phyloP scores from a whole-genome alignment of 352 stramenopile genomes.

The Pythium phragmitis region DNA sequence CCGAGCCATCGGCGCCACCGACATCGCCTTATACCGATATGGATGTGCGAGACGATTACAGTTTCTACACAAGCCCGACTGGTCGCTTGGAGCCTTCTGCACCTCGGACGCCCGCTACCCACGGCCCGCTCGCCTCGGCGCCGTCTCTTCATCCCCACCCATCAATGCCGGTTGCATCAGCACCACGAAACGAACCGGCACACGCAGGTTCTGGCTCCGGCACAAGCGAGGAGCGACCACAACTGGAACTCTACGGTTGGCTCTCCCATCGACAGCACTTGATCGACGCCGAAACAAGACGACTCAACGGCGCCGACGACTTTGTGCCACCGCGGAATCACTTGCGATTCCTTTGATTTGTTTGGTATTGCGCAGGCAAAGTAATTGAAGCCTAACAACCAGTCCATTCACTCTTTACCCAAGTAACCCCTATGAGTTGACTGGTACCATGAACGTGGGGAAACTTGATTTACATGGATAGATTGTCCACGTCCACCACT shows the following conservation, averaged over 20 bases:
- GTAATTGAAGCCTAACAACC: no score
- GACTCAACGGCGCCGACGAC: constrained; percentile 13
- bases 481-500: no score
- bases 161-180: no score
- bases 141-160: not conserved
- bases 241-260: constrained; percentile 12
- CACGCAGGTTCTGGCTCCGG: not conserved
- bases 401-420: no score
- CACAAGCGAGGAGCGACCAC: not conserved
- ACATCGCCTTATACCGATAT: not conserved
- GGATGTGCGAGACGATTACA: not conserved
- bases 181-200: no score
- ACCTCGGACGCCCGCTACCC: not conserved
- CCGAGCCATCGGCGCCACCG: not conserved
- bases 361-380: no score
- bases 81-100: not conserved
- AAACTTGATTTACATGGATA: no score
- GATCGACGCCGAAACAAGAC: constrained; percentile 5
- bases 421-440: no score
- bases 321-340: constrained; percentile 5
- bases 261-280: constrained; percentile 12
- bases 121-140: not conserved
- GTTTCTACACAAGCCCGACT: not conserved
- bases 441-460: no score
- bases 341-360: no score